These are phyloP conservation scores for Hydnum rufescens DNA, from an alignment of 768 basidiomycete genomes.

Conservation along the genomic window DNA sequence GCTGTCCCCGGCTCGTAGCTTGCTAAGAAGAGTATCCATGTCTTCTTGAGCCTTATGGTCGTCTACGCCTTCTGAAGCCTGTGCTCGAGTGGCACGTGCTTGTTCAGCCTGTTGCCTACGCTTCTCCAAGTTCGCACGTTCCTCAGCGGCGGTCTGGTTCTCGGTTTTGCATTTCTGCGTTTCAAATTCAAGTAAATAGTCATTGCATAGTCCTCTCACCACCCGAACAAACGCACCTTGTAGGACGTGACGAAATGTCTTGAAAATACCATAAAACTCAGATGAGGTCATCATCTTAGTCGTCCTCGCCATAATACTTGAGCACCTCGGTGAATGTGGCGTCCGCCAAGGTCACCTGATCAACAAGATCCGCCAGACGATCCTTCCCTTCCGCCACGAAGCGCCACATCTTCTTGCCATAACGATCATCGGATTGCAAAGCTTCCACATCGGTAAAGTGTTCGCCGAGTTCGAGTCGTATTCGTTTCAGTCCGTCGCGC, in stretches of 20 bases:
- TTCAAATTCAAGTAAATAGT: not conserved
- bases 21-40: conserved; percentile 51
- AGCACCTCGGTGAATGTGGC: conserved; percentile 69
- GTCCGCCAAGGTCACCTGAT: conserved; percentile 75
- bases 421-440: conserved; percentile 36
- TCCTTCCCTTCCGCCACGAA: conserved; percentile 60
- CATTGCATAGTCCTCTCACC: not conserved
- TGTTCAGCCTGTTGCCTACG: conserved; percentile 51
- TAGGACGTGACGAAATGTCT: conserved; percentile 93
- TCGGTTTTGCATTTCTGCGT: conserved; percentile 70
- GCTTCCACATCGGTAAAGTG: conserved; percentile 56
- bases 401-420: conserved; percentile 80
- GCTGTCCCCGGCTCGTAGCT: conserved; percentile 49
- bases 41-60: conserved; percentile 35
- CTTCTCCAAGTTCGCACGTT: conserved; percentile 43
- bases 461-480: conserved; percentile 60
- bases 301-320: conserved; percentile 85
- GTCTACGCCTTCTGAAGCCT: conserved; percentile 18
- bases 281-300: conserved; percentile 65
- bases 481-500: conserved; percentile 53
- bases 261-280: conserved; percentile 94
- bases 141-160: conserved; percentile 56
- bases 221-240: conserved; percentile 29
- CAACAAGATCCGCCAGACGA: conserved; percentile 64
- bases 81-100: conserved; percentile 30